Percentiles rank a stretch among this genome's conserved stretches.
Evolutionary conservation across 805 yeast species (phyloP).

Genomic region (Metahyphopichia silvanorum): DNA sequence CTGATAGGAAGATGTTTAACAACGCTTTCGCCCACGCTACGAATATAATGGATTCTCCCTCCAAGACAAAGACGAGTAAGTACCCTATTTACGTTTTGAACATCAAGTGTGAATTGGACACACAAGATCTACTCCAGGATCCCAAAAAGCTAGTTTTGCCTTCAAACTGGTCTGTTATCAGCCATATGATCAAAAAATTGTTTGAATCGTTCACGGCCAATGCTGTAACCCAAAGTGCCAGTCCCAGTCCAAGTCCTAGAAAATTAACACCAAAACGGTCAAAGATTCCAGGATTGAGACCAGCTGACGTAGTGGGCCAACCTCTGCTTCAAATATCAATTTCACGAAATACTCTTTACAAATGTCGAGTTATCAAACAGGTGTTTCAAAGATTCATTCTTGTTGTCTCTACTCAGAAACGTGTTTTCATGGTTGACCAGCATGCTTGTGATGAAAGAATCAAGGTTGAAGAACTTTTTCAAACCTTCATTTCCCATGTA

Average conservation of each 20-base stretch:
- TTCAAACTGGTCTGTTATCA: conserved; percentile 20
- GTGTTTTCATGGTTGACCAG: conserved; percentile 59
- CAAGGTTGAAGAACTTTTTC: conserved; percentile 50
- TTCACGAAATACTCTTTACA: neutral
- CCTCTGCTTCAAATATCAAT: neutral
- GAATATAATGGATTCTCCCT: conserved; percentile 14
- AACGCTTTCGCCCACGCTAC: conserved; percentile 17
- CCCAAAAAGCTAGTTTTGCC: conserved; percentile 29
- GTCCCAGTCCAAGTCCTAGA: neutral
- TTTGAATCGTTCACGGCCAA: conserved; percentile 16
- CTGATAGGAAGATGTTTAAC: conserved; percentile 16
- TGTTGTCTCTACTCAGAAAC: conserved; percentile 11
- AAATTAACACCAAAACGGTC: neutral
- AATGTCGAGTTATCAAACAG: conserved; percentile 47
- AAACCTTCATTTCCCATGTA: conserved; percentile 29
- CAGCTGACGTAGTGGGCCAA: too few species aligned
- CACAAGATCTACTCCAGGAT: conserved; percentile 39
- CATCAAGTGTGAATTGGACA: conserved; percentile 18
- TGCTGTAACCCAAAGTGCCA: neutral
- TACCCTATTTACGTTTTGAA: conserved; percentile 39
- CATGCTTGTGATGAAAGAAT: conserved; percentile 85
- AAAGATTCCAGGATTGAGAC: too few species aligned
- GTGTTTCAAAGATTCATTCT: conserved; percentile 65
- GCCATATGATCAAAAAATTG: conserved; percentile 26
- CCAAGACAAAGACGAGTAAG: conserved; percentile 8